phyloP scores from a whole-genome alignment of 1,284 basidiomycete species.

The Amylostereum areolatum region DNA sequence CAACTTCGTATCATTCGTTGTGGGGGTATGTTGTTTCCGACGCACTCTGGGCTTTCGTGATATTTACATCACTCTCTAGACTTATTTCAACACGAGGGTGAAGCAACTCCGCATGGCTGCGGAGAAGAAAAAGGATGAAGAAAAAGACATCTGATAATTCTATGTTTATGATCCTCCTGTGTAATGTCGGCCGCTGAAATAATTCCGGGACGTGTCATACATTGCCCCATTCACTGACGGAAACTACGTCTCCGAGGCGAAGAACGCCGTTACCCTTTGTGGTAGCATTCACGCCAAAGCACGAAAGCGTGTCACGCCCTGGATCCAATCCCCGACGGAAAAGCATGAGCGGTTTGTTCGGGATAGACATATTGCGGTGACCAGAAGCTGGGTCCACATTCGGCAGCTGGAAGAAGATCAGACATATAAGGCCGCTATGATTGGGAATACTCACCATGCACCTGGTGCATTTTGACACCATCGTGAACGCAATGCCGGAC shows the following conservation, averaged over 20 bases:
- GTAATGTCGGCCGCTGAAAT: too few species aligned
- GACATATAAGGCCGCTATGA: not conserved
- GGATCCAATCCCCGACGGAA: constrained; percentile 55
- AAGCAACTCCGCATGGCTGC: constrained; percentile 58
- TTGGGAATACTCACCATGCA: constrained; percentile 53
- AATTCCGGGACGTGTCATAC: not conserved
- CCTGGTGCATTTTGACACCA: constrained; percentile 63
- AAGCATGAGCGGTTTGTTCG: constrained; percentile 67
- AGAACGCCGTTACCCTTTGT: constrained; percentile 42
- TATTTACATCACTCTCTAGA: constrained; percentile 33
- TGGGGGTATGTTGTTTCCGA: constrained; percentile 44
- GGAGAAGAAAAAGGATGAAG: constrained; percentile 36
- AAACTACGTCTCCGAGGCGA: constrained; percentile 51
- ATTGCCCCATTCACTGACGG: constrained; percentile 35
- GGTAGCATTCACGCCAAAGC: constrained; percentile 59
- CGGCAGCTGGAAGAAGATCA: constrained; percentile 45
- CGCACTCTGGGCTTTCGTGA: not conserved
- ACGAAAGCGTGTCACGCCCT: constrained; percentile 39
- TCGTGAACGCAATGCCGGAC: constrained; percentile 32
- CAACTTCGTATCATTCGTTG: constrained; percentile 59
- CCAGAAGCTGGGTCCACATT: constrained; percentile 65
- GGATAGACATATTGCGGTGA: constrained; percentile 62
- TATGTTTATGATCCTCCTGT: too few species aligned
- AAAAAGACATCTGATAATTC: constrained; percentile 22
- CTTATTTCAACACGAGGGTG: constrained; percentile 64